Conservation (phyloP, 2,329 filamentous ascomycete species). For the Penicillium sp. region DNA sequence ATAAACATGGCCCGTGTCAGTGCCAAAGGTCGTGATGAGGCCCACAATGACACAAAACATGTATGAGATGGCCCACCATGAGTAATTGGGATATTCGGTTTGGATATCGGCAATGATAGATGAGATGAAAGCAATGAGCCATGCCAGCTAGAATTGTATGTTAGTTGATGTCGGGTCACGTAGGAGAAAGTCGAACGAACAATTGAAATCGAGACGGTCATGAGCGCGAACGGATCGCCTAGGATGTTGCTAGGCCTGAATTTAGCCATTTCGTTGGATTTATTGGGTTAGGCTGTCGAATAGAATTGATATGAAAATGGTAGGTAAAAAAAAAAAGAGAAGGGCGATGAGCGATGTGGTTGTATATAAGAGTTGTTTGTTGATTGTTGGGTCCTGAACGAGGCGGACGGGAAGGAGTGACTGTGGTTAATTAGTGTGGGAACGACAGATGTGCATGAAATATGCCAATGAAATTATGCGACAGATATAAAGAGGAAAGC, state of each 20-base stretch:
- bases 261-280: constrained; percentile 44
- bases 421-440: constrained; percentile 2
- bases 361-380: constrained; percentile 4
- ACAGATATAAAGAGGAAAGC: not conserved
- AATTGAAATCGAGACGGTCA: constrained; percentile 85
- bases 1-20: constrained; percentile 82
- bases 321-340: constrained; percentile 14
- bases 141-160: constrained; percentile 68
- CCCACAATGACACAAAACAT: constrained; percentile 80
- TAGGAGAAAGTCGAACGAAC: constrained; percentile 57
- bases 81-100: constrained; percentile 72
- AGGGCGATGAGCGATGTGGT: constrained; percentile 25
- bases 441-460: not conserved
- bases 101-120: constrained; percentile 69
- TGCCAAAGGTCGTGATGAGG: constrained; percentile 78
- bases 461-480: not conserved
- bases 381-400: constrained; percentile 4
- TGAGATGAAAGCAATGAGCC: constrained; percentile 87
- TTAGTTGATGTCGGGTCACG: constrained; percentile 19
- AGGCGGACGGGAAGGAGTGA: constrained; percentile 9
- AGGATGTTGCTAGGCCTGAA: constrained; percentile 86
- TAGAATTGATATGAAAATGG: constrained; percentile 19
- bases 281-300: constrained; percentile 15
- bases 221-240: constrained; percentile 93
- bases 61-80: constrained; percentile 89